phyloP scores from a whole-genome alignment of 371 early-diverging fungal genomes.

The Paraphysoderma sedebokerense region DNA sequence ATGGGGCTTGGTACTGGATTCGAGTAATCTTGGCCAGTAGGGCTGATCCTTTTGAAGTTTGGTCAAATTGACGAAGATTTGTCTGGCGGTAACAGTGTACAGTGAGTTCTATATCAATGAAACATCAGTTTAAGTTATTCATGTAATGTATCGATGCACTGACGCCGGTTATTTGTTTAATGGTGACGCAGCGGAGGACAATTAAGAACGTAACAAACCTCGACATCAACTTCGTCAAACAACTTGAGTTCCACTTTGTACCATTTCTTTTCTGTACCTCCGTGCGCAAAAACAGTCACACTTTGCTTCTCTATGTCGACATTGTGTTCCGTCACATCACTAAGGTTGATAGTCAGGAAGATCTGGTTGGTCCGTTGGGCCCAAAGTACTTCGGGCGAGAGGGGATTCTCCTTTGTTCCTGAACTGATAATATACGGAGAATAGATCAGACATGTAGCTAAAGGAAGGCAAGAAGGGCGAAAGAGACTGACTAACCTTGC shows the following conservation, averaged over 20 bases:
- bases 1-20: background rate
- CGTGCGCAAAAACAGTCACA: too few relatives aligned
- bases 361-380: constrained; percentile 71
- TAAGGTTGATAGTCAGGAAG: constrained; percentile 68
- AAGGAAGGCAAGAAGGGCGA: too few relatives aligned
- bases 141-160: too few relatives aligned
- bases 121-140: too few relatives aligned
- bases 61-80: constrained; percentile 37
- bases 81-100: constrained; percentile 42
- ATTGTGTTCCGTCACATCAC: constrained; percentile 45
- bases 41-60: constrained; percentile 52
- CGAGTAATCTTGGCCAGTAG: constrained; percentile 30
- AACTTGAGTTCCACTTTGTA: too few relatives aligned
- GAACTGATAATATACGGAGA: too few relatives aligned
- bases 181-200: too few relatives aligned
- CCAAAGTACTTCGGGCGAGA: constrained; percentile 69
- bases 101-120: constrained; percentile 40
- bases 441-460: background rate
- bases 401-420: too few relatives aligned
- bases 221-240: too few relatives aligned
- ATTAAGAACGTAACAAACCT: too few relatives aligned
- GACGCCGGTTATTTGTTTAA: too few relatives aligned
- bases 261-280: too few relatives aligned
- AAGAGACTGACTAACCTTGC: background rate
- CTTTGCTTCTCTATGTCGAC: constrained; percentile 34